Evolutionary conservation across 1,284 basidiomycete species (phyloP).

Genomic region (Ustilago loliicola): DNA sequence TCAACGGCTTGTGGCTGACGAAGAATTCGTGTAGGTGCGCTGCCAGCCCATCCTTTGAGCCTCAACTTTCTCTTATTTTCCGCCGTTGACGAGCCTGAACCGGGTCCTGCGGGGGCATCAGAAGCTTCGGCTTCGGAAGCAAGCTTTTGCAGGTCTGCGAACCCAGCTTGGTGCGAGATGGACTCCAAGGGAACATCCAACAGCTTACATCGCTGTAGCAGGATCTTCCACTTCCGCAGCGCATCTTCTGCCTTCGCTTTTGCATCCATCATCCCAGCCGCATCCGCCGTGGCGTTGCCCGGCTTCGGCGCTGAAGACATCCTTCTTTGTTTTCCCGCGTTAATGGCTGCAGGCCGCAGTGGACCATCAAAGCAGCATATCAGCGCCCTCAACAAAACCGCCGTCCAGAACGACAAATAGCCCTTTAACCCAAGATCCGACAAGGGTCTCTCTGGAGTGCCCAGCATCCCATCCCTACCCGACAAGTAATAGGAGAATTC

Average conservation of each 20-base stretch:
- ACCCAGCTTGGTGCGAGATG: slow-evolving; percentile 31
- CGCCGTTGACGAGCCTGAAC: background rate
- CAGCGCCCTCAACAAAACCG: slow-evolving; percentile 85
- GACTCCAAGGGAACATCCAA: slow-evolving; percentile 37
- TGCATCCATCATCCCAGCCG: background rate
- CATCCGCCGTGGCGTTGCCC: background rate
- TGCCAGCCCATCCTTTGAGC: slow-evolving; percentile 45
- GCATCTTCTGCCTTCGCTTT: slow-evolving; percentile 13
- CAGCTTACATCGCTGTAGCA: slow-evolving; percentile 33
- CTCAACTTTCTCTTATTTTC: slow-evolving; percentile 28
- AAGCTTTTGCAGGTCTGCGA: slow-evolving; percentile 29
- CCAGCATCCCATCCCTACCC: slow-evolving; percentile 80
- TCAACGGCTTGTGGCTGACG: background rate
- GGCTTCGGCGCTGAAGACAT: slow-evolving; percentile 16
- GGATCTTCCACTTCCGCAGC: slow-evolving; percentile 23
- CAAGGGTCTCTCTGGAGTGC: slow-evolving; percentile 93
- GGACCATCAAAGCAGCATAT: slow-evolving; percentile 73
- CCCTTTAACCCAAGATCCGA: slow-evolving; percentile 91
- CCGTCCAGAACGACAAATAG: slow-evolving; percentile 92
- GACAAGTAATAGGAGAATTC: slow-evolving; percentile 98
- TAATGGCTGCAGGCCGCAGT: background rate
- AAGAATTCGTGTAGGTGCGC: slow-evolving; percentile 8
- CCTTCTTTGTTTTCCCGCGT: slow-evolving; percentile 8
- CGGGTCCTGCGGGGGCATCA: slow-evolving; percentile 19
- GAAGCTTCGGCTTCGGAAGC: slow-evolving; percentile 25